These are phyloP conservation scores for Lentinula edodes DNA, from an alignment of 768 basidiomycete species.

Conservation along the genomic window DNA sequence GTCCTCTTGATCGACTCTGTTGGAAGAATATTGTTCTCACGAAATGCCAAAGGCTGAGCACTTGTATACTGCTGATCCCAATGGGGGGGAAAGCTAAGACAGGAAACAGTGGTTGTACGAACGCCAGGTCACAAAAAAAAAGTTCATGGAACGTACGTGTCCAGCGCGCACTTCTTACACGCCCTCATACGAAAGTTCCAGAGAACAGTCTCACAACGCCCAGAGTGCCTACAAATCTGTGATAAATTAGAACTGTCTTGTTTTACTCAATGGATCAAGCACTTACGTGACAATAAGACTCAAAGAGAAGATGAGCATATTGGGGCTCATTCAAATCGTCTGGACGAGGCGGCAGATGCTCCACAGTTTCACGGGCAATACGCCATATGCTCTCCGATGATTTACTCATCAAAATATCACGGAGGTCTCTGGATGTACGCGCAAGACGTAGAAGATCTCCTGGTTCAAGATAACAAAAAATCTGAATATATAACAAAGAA, in stretches of 20 bases:
- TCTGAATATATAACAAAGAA: slow-evolving; percentile 25
- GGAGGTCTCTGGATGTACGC: slow-evolving; percentile 44
- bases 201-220: slow-evolving; percentile 22
- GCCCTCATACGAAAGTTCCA: slow-evolving; percentile 26
- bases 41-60: not conserved
- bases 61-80: not conserved
- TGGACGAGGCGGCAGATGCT: slow-evolving; percentile 42
- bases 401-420: slow-evolving; percentile 39
- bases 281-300: slow-evolving; percentile 46
- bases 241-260: slow-evolving; percentile 7
- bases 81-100: not conserved
- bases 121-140: not conserved
- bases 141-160: slow-evolving; percentile 12
- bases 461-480: slow-evolving; percentile 45
- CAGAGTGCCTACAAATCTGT: slow-evolving; percentile 24
- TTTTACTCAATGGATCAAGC: not conserved
- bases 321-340: slow-evolving; percentile 43
- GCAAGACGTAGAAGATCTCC: slow-evolving; percentile 46
- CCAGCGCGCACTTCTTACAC: slow-evolving; percentile 22
- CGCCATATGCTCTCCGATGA: slow-evolving; percentile 48
- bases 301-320: slow-evolving; percentile 48
- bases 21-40: not conserved
- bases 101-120: not conserved
- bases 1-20: not conserved
- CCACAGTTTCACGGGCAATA: slow-evolving; percentile 33